Conservation (phyloP, 371 early-diverging fungal genomes). For the Smittium mucronatum region DNA sequence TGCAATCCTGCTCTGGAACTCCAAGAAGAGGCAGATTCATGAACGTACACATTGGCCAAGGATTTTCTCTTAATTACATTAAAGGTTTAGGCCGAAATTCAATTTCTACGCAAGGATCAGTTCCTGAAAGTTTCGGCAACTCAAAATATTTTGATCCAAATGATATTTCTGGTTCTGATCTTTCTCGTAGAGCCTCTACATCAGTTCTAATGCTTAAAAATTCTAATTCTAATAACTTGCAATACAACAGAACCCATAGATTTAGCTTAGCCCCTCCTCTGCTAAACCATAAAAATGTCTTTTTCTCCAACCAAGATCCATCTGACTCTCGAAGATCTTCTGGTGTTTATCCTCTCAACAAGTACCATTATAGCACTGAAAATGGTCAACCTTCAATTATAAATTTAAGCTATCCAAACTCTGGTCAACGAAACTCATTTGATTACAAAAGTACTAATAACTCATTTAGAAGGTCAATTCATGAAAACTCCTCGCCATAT, state of each 20-base stretch:
- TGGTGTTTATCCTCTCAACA: too few species aligned
- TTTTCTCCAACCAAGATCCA: too few species aligned
- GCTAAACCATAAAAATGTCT: neutral
- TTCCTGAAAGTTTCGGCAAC: neutral
- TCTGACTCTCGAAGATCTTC: too few species aligned
- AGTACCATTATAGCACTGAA: too few species aligned
- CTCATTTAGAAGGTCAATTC: too few species aligned
- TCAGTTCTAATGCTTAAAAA: neutral
- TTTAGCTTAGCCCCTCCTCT: neutral
- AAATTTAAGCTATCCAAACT: too few species aligned
- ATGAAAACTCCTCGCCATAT: too few species aligned
- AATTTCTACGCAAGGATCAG: neutral
- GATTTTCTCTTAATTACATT: neutral
- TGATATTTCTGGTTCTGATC: neutral
- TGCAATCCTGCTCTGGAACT: slow-evolving; percentile 38
- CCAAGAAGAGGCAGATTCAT: slow-evolving; percentile 23
- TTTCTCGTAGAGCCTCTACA: neutral
- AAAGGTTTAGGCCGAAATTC: neutral
- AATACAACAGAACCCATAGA: neutral
- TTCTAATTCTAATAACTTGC: neutral
- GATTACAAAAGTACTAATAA: too few species aligned
- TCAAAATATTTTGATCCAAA: neutral
- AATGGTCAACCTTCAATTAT: too few species aligned
- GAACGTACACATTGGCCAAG: neutral
- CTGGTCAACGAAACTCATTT: too few species aligned